These are phyloP conservation scores for Russula foetens DNA, from an alignment of 768 basidiomycete genomes.

Conservation along the genomic window DNA sequence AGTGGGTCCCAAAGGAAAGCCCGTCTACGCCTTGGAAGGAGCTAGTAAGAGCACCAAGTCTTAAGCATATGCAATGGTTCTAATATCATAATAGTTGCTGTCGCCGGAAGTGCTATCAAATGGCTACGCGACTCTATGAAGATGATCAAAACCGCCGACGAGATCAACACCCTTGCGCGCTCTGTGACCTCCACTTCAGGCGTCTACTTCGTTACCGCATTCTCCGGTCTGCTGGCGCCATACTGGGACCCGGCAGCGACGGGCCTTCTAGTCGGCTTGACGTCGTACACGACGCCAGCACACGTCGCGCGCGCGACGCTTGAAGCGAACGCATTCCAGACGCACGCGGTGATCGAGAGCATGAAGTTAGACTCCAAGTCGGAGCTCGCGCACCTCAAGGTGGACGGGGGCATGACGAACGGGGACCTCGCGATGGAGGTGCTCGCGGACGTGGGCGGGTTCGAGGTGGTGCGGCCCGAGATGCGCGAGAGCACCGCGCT, in stretches of 20 bases:
- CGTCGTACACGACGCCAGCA: conserved; percentile 82
- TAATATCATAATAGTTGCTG: conserved; percentile 53
- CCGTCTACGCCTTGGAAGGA: conserved; percentile 92
- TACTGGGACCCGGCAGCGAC: conserved; percentile 96
- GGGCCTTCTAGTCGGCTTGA: conserved; percentile 77
- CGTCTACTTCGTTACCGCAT: conserved; percentile 94
- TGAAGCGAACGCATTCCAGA: conserved; percentile 95
- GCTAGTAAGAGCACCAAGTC: conserved; percentile 54
- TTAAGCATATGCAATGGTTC: not conserved
- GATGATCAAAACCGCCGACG: conserved; percentile 68
- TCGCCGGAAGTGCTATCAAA: conserved; percentile 92
- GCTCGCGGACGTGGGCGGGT: conserved; percentile 85
- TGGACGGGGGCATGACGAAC: conserved; percentile 98
- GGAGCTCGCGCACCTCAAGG: conserved; percentile 79
- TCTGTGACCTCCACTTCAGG: conserved; percentile 76
- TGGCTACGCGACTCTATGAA: conserved; percentile 92
- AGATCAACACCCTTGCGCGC: conserved; percentile 80
- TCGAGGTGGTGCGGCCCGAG: conserved; percentile 83
- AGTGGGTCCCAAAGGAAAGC: conserved; percentile 65
- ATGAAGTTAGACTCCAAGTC: conserved; percentile 87
- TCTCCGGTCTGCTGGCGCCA: conserved; percentile 91
- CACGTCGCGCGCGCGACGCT: conserved; percentile 94
- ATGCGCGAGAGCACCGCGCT: conserved; percentile 98
- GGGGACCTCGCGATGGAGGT: conserved; percentile 83
- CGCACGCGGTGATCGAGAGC: conserved; percentile 88